Percentiles rank a stretch among this genome's conserved stretches.
phyloP scores from a whole-genome alignment of 345 rosid species.

The Acer yangbiense region DNA sequence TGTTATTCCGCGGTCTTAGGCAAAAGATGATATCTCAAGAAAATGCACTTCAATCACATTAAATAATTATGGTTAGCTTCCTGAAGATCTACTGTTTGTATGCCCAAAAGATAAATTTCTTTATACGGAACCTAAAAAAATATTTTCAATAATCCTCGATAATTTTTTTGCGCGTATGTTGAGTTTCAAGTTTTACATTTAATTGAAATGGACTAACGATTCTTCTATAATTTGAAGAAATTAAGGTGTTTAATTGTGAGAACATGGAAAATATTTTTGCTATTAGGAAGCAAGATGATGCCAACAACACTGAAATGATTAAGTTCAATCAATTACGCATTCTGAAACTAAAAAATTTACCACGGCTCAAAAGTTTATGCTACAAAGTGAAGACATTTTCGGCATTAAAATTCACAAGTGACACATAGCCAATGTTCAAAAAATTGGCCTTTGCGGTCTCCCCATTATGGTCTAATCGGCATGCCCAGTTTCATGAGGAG shows the following conservation, averaged over 20 bases:
- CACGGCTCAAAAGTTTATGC: background rate
- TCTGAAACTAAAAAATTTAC: background rate
- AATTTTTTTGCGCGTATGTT: background rate
- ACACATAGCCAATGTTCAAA: no score
- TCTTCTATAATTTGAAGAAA: slow-evolving; percentile 21
- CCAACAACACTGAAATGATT: background rate
- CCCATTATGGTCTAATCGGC: no score
- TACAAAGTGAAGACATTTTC: background rate
- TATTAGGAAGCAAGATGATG: background rate
- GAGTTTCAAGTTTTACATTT: no score
- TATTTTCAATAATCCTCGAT: background rate
- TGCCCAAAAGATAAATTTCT: background rate
- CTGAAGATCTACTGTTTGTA: background rate
- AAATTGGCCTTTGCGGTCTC: no score
- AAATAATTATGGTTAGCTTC: background rate
- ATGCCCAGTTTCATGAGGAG: no score
- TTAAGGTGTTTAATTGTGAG: slow-evolving; percentile 13
- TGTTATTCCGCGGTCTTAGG: no score
- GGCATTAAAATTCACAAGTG: background rate
- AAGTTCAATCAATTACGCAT: background rate
- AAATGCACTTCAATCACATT: no score
- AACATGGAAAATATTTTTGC: slow-evolving; percentile 18
- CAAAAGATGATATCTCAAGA: no score
- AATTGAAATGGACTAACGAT: background rate
- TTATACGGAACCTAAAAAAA: fast-evolving